Evolutionary conservation across 257 asterid genomes (phyloP), one percentile per base, ranked within the genome.

Genomic region (Nemophila menziesii): DNA sequence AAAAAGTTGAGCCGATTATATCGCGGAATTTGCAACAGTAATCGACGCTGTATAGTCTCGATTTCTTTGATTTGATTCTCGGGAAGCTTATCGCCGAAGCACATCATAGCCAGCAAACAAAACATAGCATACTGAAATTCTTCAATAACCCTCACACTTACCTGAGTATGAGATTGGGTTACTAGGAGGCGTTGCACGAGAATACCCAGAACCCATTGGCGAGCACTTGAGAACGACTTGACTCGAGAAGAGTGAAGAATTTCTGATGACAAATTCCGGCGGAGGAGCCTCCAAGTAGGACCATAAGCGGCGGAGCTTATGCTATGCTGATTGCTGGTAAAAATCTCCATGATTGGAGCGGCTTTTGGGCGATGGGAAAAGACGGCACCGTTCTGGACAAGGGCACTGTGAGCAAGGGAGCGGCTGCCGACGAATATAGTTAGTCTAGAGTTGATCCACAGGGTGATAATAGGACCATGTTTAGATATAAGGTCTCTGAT

Each of bases 371-470:
- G 71, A 44, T 69, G 70, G 55, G 74, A 51, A 56, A 68, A 73
- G 21, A 65, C 48, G 33, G 60, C 68, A 38, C 81, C 80, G 53
- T 65, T 69, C 8, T 63, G 55, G 43, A 69, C 54, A 8, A 72
- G 73, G 19, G 77, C 77, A 5, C 39, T 24, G 48, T 73, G 74
- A 11, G 81, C 74, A 26, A 65, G 46, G 20, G 67, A 58, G 49
- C 59, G 77, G 22, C 41, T 39, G 53, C 21, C 34, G 9, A 71
- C 58, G 66, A 67, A 67, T 8, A 74, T 48, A 5, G 16, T 3
- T 15, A 17, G 41, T 11, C 14, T 37, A 17, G 41, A 37, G 16
- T 17, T 15, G 16, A 37, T 37, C 41, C 41, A 37, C 7, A 37
- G 16, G 41, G 41, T 37, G 41, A 37, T 37, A 8, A 37, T 37